Evolutionary conservation across 2,329 filamentous ascomycete genomes (phyloP).

Genomic region (Colletotrichum spinosum): DNA sequence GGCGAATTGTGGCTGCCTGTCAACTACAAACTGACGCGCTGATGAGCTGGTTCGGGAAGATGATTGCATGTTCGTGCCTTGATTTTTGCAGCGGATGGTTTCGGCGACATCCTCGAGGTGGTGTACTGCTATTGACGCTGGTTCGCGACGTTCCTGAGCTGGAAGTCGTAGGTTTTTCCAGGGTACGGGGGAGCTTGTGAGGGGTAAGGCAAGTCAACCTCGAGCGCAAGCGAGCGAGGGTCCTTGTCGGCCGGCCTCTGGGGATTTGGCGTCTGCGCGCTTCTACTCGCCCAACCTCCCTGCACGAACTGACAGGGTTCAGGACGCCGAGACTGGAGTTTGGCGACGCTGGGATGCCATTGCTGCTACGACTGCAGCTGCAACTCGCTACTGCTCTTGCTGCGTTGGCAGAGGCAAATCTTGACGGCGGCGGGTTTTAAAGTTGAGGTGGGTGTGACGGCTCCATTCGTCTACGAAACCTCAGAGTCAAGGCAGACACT

Average conservation of each 20-base stretch:
- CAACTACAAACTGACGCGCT: constrained; percentile 6
- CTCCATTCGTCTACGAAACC: constrained; percentile 17
- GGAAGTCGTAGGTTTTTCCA: constrained; percentile 4
- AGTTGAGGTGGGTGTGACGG: constrained; percentile 21
- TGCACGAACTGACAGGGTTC: constrained; percentile 21
- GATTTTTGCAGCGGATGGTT: neutral
- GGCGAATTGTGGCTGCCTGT: constrained; percentile 6
- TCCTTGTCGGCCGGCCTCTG: constrained; percentile 16
- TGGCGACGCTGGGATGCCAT: neutral
- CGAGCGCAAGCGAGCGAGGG: constrained; percentile 8
- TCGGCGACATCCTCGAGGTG: constrained; percentile 4
- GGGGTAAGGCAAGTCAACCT: constrained; percentile 6
- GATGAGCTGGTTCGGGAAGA: constrained; percentile 24
- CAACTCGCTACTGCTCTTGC: constrained; percentile 17
- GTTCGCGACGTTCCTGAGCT: constrained; percentile 37
- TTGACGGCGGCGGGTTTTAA: constrained; percentile 21
- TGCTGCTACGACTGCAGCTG: constrained; percentile 4
- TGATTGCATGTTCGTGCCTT: constrained; percentile 20
- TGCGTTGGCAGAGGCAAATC: constrained; percentile 18
- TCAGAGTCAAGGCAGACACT: constrained; percentile 6
- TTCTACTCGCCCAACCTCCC: constrained; percentile 37
- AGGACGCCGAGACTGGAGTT: constrained; percentile 6
- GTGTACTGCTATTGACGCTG: constrained; percentile 28
- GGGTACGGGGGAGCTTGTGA: constrained; percentile 7
- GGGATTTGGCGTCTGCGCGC: constrained; percentile 29